phyloP scores from a whole-genome alignment of 805 yeast genomes.

The Myxozyma mucilagina region DNA sequence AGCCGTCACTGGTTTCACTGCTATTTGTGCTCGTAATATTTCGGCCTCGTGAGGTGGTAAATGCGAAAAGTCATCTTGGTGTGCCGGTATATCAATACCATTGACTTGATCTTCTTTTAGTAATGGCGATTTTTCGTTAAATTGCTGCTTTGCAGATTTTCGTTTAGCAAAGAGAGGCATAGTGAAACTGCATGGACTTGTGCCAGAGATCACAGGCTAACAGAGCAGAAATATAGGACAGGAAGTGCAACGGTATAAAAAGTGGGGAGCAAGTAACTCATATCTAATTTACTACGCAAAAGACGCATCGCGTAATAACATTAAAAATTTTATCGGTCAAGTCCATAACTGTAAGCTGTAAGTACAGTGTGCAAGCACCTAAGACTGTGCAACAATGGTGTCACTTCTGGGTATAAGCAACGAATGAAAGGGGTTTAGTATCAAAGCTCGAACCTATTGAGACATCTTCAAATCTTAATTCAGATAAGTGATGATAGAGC shows the following conservation, averaged over 20 bases:
- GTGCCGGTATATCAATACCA: background rate
- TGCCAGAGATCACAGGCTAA: too few species aligned
- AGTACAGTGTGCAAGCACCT: background rate
- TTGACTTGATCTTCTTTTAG: background rate
- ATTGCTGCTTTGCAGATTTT: background rate
- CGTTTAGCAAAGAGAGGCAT: background rate
- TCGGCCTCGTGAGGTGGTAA: conserved; percentile 39
- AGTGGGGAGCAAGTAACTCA: too few species aligned
- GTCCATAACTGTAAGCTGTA: too few species aligned
- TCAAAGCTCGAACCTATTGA: too few species aligned
- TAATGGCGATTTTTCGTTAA: background rate
- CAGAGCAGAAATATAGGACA: too few species aligned
- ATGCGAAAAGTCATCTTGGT: conserved; percentile 29
- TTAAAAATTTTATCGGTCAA: too few species aligned
- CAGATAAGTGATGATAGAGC: too few species aligned
- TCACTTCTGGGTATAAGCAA: background rate
- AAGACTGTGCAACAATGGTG: background rate
- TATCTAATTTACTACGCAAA: too few species aligned
- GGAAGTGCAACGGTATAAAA: too few species aligned
- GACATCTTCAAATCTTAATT: too few species aligned
- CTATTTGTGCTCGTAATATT: conserved; percentile 41
- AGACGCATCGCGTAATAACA: too few species aligned
- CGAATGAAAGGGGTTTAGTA: background rate
- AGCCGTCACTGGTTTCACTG: conserved; percentile 25
- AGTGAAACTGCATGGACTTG: background rate